These are phyloP conservation scores for Agaricus subrufescens DNA, from an alignment of 768 basidiomycete genomes.

Conservation along the genomic window DNA sequence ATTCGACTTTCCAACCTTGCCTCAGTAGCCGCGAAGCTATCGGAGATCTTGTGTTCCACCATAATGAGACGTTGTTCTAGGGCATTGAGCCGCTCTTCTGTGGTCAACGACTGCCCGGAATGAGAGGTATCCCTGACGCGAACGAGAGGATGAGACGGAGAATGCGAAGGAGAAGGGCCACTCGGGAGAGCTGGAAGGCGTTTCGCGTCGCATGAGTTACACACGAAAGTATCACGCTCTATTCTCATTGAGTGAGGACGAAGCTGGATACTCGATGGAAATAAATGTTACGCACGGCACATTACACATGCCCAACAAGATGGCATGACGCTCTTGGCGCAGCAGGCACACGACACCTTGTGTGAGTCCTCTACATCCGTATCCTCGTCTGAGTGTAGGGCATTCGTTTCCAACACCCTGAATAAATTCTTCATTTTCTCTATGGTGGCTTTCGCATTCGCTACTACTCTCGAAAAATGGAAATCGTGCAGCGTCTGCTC, in stretches of 20 bases:
- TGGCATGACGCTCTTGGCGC: slow-evolving; percentile 14
- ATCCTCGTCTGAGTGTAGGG: neutral
- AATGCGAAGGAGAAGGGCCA: slow-evolving; percentile 15
- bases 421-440: slow-evolving; percentile 22
- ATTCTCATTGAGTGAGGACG: neutral
- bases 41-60: slow-evolving; percentile 23
- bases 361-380: neutral
- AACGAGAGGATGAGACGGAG: slow-evolving; percentile 23
- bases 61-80: slow-evolving; percentile 25
- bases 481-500: slow-evolving; percentile 29
- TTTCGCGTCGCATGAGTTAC: slow-evolving; percentile 23
- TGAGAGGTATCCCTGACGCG: slow-evolving; percentile 19
- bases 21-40: slow-evolving; percentile 20
- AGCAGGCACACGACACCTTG: slow-evolving; percentile 16
- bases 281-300: slow-evolving; percentile 14
- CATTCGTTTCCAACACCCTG: slow-evolving; percentile 17
- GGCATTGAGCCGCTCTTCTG: slow-evolving; percentile 20
- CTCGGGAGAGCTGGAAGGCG: slow-evolving; percentile 6
- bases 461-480: slow-evolving; percentile 20
- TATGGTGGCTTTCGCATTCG: slow-evolving; percentile 17
- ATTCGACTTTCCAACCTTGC: slow-evolving; percentile 22
- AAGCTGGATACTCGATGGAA: neutral
- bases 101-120: slow-evolving; percentile 13
- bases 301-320: slow-evolving; percentile 21
- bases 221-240: slow-evolving; percentile 27